These are phyloP conservation scores for Agaricus sinodeliciosus DNA, from an alignment of 768 basidiomycete genomes.

Conservation along the genomic window DNA sequence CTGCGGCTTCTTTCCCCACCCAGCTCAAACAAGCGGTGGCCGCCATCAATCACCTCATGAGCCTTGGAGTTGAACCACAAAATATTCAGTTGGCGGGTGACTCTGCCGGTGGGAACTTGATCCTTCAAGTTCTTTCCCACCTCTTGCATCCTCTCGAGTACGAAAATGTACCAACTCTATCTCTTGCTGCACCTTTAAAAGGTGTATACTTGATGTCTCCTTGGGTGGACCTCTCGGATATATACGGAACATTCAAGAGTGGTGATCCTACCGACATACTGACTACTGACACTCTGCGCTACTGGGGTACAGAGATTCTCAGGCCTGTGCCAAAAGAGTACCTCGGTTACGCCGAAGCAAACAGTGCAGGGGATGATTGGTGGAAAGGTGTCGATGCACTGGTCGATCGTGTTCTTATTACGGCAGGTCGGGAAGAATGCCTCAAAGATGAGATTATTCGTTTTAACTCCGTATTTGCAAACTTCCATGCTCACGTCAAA, in stretches of 20 bases:
- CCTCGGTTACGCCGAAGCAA: constrained; percentile 24
- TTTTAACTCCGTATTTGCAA: constrained; percentile 17
- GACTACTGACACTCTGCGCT: constrained; percentile 9
- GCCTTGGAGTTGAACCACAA: constrained; percentile 23
- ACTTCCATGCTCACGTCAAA: constrained; percentile 11
- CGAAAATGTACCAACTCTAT: constrained; percentile 15
- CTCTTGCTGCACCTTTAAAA: constrained; percentile 17
- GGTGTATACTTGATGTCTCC: constrained; percentile 25
- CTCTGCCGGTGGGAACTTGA: constrained; percentile 29
- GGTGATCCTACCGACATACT: constrained; percentile 21
- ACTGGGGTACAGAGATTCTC: constrained; percentile 13
- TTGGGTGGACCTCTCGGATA: constrained; percentile 22
- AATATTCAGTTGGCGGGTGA: constrained; percentile 29
- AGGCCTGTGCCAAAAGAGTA: constrained; percentile 16
- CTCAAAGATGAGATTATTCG: constrained; percentile 26
- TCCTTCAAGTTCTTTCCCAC: constrained; percentile 25
- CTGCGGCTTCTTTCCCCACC: constrained; percentile 21
- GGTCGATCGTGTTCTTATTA: constrained; percentile 28
- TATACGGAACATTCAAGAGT: constrained; percentile 17
- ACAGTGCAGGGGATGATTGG: constrained; percentile 26
- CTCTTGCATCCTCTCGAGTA: constrained; percentile 22
- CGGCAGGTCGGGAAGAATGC: constrained; percentile 27
- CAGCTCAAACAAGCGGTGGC: constrained; percentile 22
- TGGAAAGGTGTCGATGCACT: constrained; percentile 24
- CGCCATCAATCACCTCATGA: constrained; percentile 23